Evolutionary conservation across 257 asterid species (phyloP).

Genomic region (Handroanthus guayacan): DNA sequence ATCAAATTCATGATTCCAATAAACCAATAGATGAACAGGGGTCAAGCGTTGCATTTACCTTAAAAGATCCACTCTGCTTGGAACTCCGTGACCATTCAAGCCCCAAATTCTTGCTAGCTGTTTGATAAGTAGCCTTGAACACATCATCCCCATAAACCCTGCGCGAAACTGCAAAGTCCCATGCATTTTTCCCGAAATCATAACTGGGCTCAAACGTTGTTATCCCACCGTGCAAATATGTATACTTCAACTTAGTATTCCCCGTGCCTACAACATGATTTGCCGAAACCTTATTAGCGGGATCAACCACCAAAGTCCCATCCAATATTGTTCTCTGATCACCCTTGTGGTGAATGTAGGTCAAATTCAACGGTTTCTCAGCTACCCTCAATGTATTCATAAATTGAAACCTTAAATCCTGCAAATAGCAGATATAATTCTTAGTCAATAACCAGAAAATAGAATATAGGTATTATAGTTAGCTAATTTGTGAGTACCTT

Average conservation of each 20-base stretch:
- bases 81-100: conserved; percentile 88
- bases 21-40: conserved; percentile 21
- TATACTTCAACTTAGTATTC: conserved; percentile 77
- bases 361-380: conserved; percentile 85
- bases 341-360: conserved; percentile 71
- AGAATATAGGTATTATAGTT: too few species aligned
- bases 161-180: conserved; percentile 84
- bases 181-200: conserved; percentile 73
- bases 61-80: conserved; percentile 72
- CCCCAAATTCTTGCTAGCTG: conserved; percentile 78
- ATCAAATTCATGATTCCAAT: conserved; percentile 3
- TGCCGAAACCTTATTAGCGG: conserved; percentile 85
- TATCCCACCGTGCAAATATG: conserved; percentile 72
- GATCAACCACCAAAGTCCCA: conserved; percentile 80
- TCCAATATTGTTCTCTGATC: conserved; percentile 72
- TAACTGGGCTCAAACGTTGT: conserved; percentile 86
- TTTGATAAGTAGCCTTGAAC: conserved; percentile 82
- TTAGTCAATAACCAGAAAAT: too few species aligned
- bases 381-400: conserved; percentile 75
- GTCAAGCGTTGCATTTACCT: conserved; percentile 55
- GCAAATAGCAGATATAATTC: conserved; percentile 21
- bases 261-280: conserved; percentile 81
- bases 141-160: conserved; percentile 74
- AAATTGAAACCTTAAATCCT: conserved; percentile 92
- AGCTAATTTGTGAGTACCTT: too few species aligned